phyloP scores from a whole-genome alignment of 768 basidiomycete species.

The Kwoniella botswanensis region DNA sequence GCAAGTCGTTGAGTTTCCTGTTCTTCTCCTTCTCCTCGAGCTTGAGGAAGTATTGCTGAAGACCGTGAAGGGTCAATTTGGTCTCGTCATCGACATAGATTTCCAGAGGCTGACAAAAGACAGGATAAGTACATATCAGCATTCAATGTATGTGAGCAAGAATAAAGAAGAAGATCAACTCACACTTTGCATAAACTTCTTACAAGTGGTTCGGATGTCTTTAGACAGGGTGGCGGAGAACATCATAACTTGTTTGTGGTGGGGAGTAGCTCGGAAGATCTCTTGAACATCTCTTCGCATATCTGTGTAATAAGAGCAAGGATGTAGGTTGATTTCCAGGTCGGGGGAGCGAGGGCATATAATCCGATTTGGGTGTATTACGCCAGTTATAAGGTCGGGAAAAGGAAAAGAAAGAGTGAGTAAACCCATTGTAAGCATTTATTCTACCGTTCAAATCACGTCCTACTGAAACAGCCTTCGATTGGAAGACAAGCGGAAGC shows the following conservation, averaged over 20 bases:
- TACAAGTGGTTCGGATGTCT: conserved; percentile 96
- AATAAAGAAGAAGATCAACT: conserved; percentile 55
- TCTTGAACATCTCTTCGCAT: conserved; percentile 99
- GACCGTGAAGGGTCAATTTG: conserved; percentile 93
- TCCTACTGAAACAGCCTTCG: background rate
- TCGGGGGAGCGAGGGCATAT: background rate
- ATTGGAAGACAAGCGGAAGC: background rate
- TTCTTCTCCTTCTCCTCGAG: conserved; percentile 94
- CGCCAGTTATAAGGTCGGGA: background rate
- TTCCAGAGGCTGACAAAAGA: conserved; percentile 80
- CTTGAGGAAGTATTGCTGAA: conserved; percentile 98
- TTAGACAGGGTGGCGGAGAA: conserved; percentile 98
- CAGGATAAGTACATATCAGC: conserved; percentile 7
- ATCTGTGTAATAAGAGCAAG: conserved; percentile 66
- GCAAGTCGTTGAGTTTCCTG: conserved; percentile 91
- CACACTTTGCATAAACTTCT: conserved; percentile 99
- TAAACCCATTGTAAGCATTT: conserved; percentile 34
- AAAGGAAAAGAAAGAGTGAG: conserved; percentile 4
- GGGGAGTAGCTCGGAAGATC: conserved; percentile 97
- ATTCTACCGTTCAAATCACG: background rate
- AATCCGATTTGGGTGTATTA: too few species aligned
- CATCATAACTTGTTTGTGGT: conserved; percentile 99
- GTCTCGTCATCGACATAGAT: conserved; percentile 99
- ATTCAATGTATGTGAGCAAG: conserved; percentile 17
- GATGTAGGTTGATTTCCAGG: background rate